Percentiles rank a stretch among this genome's conserved stretches.
Evolutionary conservation across 768 basidiomycete genomes (phyloP).

Genomic region (Leccinum imitatum): DNA sequence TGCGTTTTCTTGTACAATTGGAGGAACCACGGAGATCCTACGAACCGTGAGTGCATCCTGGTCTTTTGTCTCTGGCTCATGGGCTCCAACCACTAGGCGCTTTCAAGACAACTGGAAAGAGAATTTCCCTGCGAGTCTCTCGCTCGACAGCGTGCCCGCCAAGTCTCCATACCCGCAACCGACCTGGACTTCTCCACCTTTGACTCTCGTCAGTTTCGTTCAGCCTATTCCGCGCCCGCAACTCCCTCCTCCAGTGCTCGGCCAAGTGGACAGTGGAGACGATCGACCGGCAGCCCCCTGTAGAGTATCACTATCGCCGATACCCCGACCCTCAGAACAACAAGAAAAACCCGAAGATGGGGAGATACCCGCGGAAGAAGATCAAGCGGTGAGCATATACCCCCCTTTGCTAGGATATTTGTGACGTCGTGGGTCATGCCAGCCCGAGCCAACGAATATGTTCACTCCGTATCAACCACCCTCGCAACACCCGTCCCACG

Average conservation of each 20-base stretch:
- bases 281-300: background rate
- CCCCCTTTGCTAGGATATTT: background rate
- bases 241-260: background rate
- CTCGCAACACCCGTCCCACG: conserved; percentile 19
- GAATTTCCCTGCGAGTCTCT: conserved; percentile 15
- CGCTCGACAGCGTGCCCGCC: conserved; percentile 13
- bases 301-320: background rate
- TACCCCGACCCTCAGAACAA: background rate
- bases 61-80: background rate
- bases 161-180: conserved; percentile 30
- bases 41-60: conserved; percentile 25
- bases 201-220: conserved; percentile 22
- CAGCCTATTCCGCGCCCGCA: conserved; percentile 22
- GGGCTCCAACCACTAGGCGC: background rate
- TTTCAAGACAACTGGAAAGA: conserved; percentile 29
- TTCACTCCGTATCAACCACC: conserved; percentile 31
- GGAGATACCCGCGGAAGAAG: background rate
- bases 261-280: background rate
- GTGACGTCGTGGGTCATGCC: background rate
- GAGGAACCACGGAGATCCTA: conserved; percentile 31
- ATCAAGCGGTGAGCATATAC: conserved; percentile 5
- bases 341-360: background rate
- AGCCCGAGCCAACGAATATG: conserved; percentile 12
- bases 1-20: conserved; percentile 32
- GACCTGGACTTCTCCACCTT: conserved; percentile 22